Evolutionary conservation across 768 basidiomycete species (phyloP).

Genomic region (Epithele typhae): DNA sequence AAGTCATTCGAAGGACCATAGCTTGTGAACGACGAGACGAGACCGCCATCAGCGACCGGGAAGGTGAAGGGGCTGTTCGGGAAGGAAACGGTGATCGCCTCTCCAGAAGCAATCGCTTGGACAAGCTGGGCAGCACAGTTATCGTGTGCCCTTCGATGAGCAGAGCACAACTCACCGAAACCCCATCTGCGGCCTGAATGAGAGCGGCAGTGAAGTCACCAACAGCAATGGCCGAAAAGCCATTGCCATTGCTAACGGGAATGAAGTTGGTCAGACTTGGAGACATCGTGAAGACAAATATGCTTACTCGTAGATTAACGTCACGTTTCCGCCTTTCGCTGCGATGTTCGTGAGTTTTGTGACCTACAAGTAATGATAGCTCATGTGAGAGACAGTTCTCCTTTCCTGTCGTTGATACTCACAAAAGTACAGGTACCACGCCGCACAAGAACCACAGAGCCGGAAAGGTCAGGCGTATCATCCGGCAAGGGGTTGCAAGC

Average conservation of each 20-base stretch:
- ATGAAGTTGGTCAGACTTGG: neutral
- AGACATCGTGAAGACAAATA: too few relatives aligned
- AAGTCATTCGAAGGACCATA: conserved; percentile 62
- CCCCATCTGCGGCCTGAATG: conserved; percentile 53
- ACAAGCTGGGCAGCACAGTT: conserved; percentile 32
- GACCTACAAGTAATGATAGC: too few relatives aligned
- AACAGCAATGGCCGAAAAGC: conserved; percentile 38
- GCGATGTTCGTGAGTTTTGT: conserved; percentile 49
- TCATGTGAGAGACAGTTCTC: too few relatives aligned
- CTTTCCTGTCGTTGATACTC: conserved; percentile 11
- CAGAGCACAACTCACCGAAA: conserved; percentile 39
- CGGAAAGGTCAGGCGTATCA: conserved; percentile 48
- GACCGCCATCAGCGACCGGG: conserved; percentile 49
- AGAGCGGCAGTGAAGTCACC: conserved; percentile 46
- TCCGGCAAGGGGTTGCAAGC: conserved; percentile 56
- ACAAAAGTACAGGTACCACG: conserved; percentile 58
- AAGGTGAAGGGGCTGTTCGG: conserved; percentile 43
- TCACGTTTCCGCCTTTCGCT: conserved; percentile 46
- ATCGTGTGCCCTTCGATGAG: neutral
- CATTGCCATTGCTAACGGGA: conserved; percentile 44
- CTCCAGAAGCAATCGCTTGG: conserved; percentile 43
- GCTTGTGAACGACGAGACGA: conserved; percentile 49
- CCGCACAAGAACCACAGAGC: conserved; percentile 50
- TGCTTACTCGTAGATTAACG: conserved; percentile 53
- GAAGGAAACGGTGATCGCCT: conserved; percentile 40